Evolutionary conservation across 2,329 filamentous ascomycete genomes (phyloP).

Genomic region (Penicillium glabrum): DNA sequence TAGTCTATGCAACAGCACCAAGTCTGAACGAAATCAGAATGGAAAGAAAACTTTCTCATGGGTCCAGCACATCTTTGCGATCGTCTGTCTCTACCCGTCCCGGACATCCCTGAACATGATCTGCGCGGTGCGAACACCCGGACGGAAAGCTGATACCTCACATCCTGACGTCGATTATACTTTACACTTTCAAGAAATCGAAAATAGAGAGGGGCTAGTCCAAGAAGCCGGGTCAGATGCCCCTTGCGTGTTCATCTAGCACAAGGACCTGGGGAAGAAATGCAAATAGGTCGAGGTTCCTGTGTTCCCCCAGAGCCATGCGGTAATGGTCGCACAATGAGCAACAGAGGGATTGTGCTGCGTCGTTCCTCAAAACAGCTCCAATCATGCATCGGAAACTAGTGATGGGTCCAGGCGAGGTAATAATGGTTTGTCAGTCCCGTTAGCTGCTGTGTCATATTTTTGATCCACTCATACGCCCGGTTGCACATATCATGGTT

Average conservation of each 20-base stretch:
- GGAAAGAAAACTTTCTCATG: not conserved
- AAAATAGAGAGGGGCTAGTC: not conserved
- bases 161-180: slow-evolving; percentile 16
- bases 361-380: not conserved
- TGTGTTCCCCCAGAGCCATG: slow-evolving; percentile 3
- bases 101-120: slow-evolving; percentile 15
- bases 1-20: not conserved
- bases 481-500: slow-evolving; percentile 2
- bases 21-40: not conserved
- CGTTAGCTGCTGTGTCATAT: slow-evolving; percentile 22
- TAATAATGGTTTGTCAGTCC: slow-evolving; percentile 13
- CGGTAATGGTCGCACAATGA: slow-evolving; percentile 8
- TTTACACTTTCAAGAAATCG: not conserved
- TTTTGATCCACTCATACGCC: slow-evolving; percentile 8
- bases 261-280: not conserved
- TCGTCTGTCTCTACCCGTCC: slow-evolving; percentile 16
- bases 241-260: slow-evolving; percentile 13
- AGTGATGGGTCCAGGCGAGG: slow-evolving; percentile 1
- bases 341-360: slow-evolving; percentile 5
- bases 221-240: slow-evolving; percentile 1
- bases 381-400: slow-evolving; percentile 6
- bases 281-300: not conserved
- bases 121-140: slow-evolving; percentile 9
- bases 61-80: slow-evolving; percentile 8
- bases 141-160: slow-evolving; percentile 19